These are phyloP conservation scores for Ilex paraguariensis DNA, from an alignment of 305 asterid genomes.

Conservation along the genomic window DNA sequence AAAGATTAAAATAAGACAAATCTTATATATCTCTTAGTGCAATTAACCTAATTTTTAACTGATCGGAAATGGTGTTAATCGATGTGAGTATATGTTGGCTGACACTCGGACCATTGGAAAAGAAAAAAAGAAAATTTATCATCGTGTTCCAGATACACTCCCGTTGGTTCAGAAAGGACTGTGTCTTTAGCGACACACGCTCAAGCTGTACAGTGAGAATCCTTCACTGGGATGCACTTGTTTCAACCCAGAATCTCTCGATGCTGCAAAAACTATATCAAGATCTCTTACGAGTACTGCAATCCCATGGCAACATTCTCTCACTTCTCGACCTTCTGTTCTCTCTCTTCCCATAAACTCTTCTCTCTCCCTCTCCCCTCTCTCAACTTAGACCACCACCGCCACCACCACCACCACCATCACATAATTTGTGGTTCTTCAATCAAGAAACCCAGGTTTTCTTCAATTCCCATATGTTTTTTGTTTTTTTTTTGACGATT, in stretches of 20 bases:
- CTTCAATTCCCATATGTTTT: constrained; percentile 1
- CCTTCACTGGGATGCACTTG: too few species aligned
- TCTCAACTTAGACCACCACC: constrained; percentile 16
- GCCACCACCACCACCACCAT: constrained; percentile 16
- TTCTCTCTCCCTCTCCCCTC: constrained; percentile 20
- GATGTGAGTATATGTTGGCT: too few species aligned
- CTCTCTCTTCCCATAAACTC: constrained; percentile 29
- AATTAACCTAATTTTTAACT: too few species aligned
- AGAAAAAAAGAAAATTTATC: too few species aligned
- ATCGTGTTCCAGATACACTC: too few species aligned
- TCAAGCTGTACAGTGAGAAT: too few species aligned
- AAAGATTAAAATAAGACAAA: too few species aligned
- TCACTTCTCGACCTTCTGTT: constrained; percentile 26
- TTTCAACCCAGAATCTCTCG: constrained; percentile 1
- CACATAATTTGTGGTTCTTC: constrained; percentile 28
- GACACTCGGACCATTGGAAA: too few species aligned
- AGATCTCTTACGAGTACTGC: constrained; percentile 1
- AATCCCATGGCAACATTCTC: constrained; percentile 40
- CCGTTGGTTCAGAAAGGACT: too few species aligned
- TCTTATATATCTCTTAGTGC: too few species aligned
- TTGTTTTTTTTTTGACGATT: not conserved
- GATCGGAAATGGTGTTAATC: too few species aligned
- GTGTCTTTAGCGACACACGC: too few species aligned
- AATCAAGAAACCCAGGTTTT: constrained; percentile 46
- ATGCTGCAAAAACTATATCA: constrained; percentile 33